phyloP scores from a whole-genome alignment of 805 yeast species.

The Lipomyces mesembrius region DNA sequence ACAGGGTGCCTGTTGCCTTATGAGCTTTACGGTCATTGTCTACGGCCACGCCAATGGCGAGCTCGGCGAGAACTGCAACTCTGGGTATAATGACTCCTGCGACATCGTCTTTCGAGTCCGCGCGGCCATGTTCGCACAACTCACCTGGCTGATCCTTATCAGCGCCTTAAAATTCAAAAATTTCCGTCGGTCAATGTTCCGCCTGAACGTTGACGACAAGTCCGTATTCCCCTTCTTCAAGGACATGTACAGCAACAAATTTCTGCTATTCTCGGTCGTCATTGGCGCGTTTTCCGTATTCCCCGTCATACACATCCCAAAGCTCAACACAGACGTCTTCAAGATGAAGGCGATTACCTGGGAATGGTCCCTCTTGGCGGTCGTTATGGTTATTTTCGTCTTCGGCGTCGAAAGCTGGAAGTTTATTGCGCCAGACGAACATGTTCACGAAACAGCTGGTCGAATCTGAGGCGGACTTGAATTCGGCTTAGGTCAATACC shows the following conservation, averaged over 20 bases:
- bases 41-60: constrained; percentile 69
- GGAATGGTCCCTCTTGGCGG: constrained; percentile 76
- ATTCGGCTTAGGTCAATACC: background rate
- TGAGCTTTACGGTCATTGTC: constrained; percentile 65
- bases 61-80: constrained; percentile 69
- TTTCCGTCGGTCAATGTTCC: constrained; percentile 67
- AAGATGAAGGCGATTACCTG: constrained; percentile 70
- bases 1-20: constrained; percentile 65
- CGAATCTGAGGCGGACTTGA: background rate
- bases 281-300: constrained; percentile 71
- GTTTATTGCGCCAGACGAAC: constrained; percentile 51
- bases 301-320: constrained; percentile 87
- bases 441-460: constrained; percentile 21
- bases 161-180: constrained; percentile 87
- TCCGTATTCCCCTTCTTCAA: constrained; percentile 61
- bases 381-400: constrained; percentile 65
- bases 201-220: constrained; percentile 57
- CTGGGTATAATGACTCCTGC: constrained; percentile 55
- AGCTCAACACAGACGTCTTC: constrained; percentile 77
- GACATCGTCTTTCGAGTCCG: constrained; percentile 71
- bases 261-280: constrained; percentile 79
- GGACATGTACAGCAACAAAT: constrained; percentile 74
- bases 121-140: constrained; percentile 74
- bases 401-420: constrained; percentile 70
- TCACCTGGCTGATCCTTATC: constrained; percentile 85